Base-by-base conservation (phyloP, 305 asterid genomes). In the Petunia hybrid region DNA sequence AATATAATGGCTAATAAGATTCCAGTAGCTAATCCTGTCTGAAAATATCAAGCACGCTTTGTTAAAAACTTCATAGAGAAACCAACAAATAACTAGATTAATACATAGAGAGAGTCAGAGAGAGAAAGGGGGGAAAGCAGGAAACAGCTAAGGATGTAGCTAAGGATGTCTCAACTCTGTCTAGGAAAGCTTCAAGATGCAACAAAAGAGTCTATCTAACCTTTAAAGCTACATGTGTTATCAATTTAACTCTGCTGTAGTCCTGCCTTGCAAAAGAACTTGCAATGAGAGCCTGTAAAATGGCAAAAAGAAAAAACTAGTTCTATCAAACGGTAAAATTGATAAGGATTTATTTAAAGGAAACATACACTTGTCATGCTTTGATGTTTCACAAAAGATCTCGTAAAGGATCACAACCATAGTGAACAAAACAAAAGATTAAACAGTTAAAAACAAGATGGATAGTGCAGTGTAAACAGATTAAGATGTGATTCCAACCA, bases 231-330 rank as follows among this genome's bases (percentile, higher is more conserved):
- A 66, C 76, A 74, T 74, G 79, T 22, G 85, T 69, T 16, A 85
- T 87, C 63, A 85, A 84, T 69, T 80, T 83, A 57, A 87, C 87
- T 81, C 86, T 80, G 46, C 62, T 78, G 71, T 78, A 85, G 68
- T 87, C 88, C 16, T 57, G 61, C 61, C 86, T 83, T 45, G 88
- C 83, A 61, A 83, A 85, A 35, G 87, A 83, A 83, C 87, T 83
- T 69, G 90, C 90, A 70, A 87, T 85, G 51, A 87, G 85, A 40
- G 90, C 88, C 90, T 87, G 59, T 62, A 82, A 80, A 78, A 73
- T 75, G 51, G 51, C 31, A 36, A 12, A 41, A 45, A 38, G 53
- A 36, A 40, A 43, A 62, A 22, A 65, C 60, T 39, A 76, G 9
- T 39, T 73, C 51, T 36, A 6, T 73, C 46, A 73, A 35, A 73